Percentiles rank a stretch among this genome's conserved stretches.
Evolutionary conservation across 192 early-diverging fungal genomes (phyloP).

Genomic region (Gryganskiella cystojenkinii): DNA sequence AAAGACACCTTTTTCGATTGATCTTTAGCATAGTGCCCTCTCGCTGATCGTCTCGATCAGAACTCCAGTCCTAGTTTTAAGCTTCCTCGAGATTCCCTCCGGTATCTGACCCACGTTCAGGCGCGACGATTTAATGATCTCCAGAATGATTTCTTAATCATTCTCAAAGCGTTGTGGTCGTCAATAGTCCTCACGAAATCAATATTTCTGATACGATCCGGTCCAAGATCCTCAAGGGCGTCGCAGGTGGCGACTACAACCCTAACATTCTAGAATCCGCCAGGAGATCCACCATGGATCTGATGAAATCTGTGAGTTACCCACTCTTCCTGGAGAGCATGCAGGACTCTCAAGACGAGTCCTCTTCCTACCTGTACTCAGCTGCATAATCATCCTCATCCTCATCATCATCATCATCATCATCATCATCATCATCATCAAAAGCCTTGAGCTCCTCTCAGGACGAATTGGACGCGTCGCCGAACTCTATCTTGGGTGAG

Average conservation of each 20-base stretch:
- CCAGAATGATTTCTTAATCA: slow-evolving; percentile 32
- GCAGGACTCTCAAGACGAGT: background rate
- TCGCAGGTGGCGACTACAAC: slow-evolving; percentile 27
- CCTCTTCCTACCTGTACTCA: no score
- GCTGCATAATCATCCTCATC: no score
- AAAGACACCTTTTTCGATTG: no score
- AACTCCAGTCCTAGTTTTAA: slow-evolving; percentile 14
- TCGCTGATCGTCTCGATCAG: slow-evolving; percentile 4
- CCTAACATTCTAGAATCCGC: slow-evolving; percentile 41
- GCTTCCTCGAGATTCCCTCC: slow-evolving; percentile 14
- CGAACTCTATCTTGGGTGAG: no score
- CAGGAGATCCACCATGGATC: slow-evolving; percentile 27
- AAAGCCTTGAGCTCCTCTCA: background rate
- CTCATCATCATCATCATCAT: no score
- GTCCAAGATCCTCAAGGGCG: slow-evolving; percentile 31
- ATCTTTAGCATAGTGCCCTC: slow-evolving; percentile 16
- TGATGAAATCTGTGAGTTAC: slow-evolving; percentile 41
- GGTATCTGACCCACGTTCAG: slow-evolving; percentile 7
- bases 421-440: slow-evolving; percentile 2
- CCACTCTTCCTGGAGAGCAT: slow-evolving; percentile 23
- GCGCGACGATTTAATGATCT: slow-evolving; percentile 19
- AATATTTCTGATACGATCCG: slow-evolving; percentile 47
- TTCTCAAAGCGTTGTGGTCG: slow-evolving; percentile 35
- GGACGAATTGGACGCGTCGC: background rate
- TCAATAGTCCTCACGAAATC: slow-evolving; percentile 46